Evolutionary conservation across 164 flowering plant genomes (phyloP).

Genomic region (Tetracentron sinense): DNA sequence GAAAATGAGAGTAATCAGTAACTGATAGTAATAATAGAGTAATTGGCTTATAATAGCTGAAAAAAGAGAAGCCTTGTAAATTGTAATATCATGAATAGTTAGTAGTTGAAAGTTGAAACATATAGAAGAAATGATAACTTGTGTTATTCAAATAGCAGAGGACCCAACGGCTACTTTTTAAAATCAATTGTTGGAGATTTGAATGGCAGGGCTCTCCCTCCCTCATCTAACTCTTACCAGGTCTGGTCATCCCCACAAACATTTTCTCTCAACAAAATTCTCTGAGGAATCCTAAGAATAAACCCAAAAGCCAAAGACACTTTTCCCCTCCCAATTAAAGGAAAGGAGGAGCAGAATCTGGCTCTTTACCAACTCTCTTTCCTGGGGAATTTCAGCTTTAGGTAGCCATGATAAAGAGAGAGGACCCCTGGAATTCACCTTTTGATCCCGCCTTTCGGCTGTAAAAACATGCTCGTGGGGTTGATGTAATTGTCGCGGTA

Average conservation of each 20-base stretch:
- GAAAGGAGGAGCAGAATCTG: slow-evolving; percentile 28
- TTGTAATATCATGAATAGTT: too few species aligned
- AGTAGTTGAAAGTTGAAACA: too few species aligned
- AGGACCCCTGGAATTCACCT: slow-evolving; percentile 27
- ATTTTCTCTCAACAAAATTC: slow-evolving; percentile 10
- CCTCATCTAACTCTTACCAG: not conserved
- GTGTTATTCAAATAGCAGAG: not conserved
- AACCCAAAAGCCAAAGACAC: slow-evolving; percentile 34
- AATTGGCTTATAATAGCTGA: too few species aligned
- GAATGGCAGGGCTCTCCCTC: not conserved
- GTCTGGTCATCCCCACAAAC: not conserved
- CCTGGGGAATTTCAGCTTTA: slow-evolving; percentile 29
- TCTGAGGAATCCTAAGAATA: slow-evolving; percentile 35
- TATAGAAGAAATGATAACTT: too few species aligned
- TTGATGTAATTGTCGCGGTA: slow-evolving; percentile 11
- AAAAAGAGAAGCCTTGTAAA: too few species aligned
- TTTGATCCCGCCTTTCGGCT: slow-evolving; percentile 30
- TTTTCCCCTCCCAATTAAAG: slow-evolving; percentile 19
- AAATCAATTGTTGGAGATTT: not conserved
- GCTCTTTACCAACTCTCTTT: slow-evolving; percentile 24
- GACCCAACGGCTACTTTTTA: slow-evolving; percentile 7
- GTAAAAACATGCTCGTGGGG: slow-evolving; percentile 45
- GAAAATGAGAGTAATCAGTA: too few species aligned
- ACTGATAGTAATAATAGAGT: too few species aligned
- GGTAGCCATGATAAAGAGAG: slow-evolving; percentile 31